These are phyloP conservation scores for Coffea humblotiana DNA, from an alignment of 305 asterid genomes.

Conservation along the genomic window DNA sequence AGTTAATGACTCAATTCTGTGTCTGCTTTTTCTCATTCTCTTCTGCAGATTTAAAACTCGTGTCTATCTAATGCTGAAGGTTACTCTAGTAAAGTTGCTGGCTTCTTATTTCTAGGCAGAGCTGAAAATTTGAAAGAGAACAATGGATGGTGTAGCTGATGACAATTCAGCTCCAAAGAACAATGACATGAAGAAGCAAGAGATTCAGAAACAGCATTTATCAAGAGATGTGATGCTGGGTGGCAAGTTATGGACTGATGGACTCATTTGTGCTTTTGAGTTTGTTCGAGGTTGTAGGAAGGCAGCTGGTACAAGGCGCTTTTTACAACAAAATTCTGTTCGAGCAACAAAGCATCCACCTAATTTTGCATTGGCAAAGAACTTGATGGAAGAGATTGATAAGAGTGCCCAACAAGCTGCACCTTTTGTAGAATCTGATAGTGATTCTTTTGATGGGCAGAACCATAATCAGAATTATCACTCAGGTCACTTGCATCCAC, in stretches of 20 bases:
- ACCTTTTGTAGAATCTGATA: constrained; percentile 17
- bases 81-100: not conserved
- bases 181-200: constrained; percentile 30
- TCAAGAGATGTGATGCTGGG: constrained; percentile 41
- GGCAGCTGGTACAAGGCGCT: constrained; percentile 15
- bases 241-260: constrained; percentile 45
- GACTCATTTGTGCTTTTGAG: constrained; percentile 61
- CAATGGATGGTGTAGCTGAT: constrained; percentile 23
- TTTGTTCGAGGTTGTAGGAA: constrained; percentile 36
- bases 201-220: constrained; percentile 31
- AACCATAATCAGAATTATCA: constrained; percentile 22
- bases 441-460: constrained; percentile 17
- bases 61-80: not conserved
- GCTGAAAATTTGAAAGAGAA: not conserved
- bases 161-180: constrained; percentile 27
- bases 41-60: not conserved
- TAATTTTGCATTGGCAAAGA: constrained; percentile 4
- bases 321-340: constrained; percentile 13
- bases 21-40: not conserved
- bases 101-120: not conserved
- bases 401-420: constrained; percentile 9
- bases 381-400: constrained; percentile 4
- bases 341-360: constrained; percentile 21
- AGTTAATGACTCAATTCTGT: not conserved
- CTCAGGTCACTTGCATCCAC: constrained; percentile 24